These are phyloP conservation scores for Galerina marginata DNA, from an alignment of 768 basidiomycete species.

Conservation along the genomic window DNA sequence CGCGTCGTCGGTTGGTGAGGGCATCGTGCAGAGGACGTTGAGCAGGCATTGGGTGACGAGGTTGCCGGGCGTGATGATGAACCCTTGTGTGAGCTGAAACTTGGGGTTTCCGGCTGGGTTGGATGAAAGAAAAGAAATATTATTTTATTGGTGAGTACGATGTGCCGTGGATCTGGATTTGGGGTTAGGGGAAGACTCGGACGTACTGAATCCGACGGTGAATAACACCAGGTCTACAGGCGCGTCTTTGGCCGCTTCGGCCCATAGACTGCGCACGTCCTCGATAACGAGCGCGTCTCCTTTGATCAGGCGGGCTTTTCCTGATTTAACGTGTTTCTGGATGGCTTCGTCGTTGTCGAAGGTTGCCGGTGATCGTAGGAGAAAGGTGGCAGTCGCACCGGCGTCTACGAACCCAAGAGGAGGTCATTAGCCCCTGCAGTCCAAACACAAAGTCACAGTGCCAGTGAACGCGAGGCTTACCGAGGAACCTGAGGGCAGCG, in stretches of 20 bases:
- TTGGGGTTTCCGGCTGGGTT: constrained; percentile 19
- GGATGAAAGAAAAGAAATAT: neutral
- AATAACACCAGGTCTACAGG: constrained; percentile 60
- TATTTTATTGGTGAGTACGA: neutral
- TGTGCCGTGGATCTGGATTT: neutral
- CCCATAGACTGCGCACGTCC: constrained; percentile 58
- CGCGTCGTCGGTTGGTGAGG: constrained; percentile 27
- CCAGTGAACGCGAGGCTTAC: constrained; percentile 4
- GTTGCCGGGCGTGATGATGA: constrained; percentile 51
- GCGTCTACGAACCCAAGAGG: constrained; percentile 39
- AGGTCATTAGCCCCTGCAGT: neutral
- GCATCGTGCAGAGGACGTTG: constrained; percentile 60
- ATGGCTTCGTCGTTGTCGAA: constrained; percentile 59
- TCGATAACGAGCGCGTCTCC: constrained; percentile 61
- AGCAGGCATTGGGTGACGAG: constrained; percentile 61
- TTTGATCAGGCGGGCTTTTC: constrained; percentile 56
- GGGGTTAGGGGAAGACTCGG: too few species aligned
- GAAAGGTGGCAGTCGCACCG: constrained; percentile 64
- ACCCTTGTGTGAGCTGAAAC: constrained; percentile 46
- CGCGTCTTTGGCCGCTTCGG: constrained; percentile 39
- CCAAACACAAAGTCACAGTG: too few species aligned
- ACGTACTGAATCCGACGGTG: constrained; percentile 57
- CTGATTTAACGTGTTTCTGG: constrained; percentile 50
- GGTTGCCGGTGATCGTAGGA: constrained; percentile 52
- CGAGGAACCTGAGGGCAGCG: constrained; percentile 44